A percentile compares a stretch with the other conserved stretches of the same genome.
phyloP scores from a whole-genome alignment of 331 rosid genomes.

The Rhamnella rubrinervis region DNA sequence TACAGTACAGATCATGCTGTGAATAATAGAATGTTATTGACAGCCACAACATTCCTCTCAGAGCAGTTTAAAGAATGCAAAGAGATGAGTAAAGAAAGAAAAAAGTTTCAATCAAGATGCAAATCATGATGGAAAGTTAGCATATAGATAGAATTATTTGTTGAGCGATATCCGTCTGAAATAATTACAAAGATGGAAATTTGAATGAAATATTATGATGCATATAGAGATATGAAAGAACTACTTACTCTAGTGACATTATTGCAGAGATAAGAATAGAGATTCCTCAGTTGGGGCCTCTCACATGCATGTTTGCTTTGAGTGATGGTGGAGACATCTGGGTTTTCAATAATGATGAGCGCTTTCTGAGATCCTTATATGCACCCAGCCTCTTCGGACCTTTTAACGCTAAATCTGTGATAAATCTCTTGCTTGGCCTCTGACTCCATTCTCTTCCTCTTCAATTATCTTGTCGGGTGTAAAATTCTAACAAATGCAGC shows the following conservation, averaged over 20 bases:
- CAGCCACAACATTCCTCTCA: conserved; percentile 45
- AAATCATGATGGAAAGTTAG: no score
- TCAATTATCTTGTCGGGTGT: conserved; percentile 28
- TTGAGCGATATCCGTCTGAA: no score
- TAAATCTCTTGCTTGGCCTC: no score
- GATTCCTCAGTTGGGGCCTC: conserved; percentile 58
- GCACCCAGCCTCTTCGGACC: conserved; percentile 45
- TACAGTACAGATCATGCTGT: not conserved
- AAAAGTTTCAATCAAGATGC: no score
- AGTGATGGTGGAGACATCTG: conserved; percentile 54
- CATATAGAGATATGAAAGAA: not conserved
- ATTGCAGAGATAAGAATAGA: conserved; percentile 59
- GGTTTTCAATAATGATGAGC: conserved; percentile 47
- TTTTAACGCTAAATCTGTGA: conserved; percentile 25
- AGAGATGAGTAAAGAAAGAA: not conserved
- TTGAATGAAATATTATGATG: no score
- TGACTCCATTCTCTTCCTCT: conserved; percentile 32
- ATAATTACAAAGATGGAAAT: not conserved
- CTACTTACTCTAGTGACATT: conserved; percentile 56
- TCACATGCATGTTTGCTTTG: conserved; percentile 57
- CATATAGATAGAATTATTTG: not conserved
- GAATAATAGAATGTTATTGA: conserved; percentile 58
- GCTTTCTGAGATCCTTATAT: conserved; percentile 45
- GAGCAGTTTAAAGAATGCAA: conserved; percentile 48
- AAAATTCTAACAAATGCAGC: conserved; percentile 30